Conservation (phyloP, 2,329 filamentous ascomycete species). For the Pestalotiopsis sp. region DNA sequence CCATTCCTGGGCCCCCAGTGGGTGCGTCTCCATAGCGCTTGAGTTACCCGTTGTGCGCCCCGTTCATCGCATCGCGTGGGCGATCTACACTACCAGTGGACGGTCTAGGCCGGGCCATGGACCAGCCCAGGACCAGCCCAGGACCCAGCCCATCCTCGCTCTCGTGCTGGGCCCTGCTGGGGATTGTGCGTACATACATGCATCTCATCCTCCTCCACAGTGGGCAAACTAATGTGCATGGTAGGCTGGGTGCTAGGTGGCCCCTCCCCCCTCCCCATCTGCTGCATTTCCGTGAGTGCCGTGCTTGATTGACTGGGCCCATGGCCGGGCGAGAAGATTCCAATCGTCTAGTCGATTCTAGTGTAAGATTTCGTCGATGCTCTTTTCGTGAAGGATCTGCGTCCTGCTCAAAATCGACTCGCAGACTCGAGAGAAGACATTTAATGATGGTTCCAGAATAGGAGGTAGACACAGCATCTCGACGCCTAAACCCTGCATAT, state of each 20-base stretch:
- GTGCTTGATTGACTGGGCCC: neutral
- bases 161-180: neutral
- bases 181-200: neutral
- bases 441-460: neutral
- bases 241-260: neutral
- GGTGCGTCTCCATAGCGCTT: neutral
- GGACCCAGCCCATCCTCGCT: neutral
- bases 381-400: neutral
- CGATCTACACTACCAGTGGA: constrained; percentile 11
- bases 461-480: neutral
- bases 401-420: neutral
- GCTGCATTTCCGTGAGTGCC: neutral
- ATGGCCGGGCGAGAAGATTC: neutral
- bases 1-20: neutral
- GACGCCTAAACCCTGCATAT: neutral
- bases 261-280: neutral
- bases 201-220: neutral
- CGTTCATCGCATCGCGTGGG: constrained; percentile 3
- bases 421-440: neutral
- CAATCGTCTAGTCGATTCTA: neutral
- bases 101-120: neutral
- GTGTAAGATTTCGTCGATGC: neutral
- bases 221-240: neutral
- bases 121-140: too few relatives aligned
- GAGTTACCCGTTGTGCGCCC: constrained; percentile 10